Percentiles rank a stretch among this genome's conserved stretches.
phyloP scores from a whole-genome alignment of 352 stramenopile genomes.

The Aphanomyces invadans region DNA sequence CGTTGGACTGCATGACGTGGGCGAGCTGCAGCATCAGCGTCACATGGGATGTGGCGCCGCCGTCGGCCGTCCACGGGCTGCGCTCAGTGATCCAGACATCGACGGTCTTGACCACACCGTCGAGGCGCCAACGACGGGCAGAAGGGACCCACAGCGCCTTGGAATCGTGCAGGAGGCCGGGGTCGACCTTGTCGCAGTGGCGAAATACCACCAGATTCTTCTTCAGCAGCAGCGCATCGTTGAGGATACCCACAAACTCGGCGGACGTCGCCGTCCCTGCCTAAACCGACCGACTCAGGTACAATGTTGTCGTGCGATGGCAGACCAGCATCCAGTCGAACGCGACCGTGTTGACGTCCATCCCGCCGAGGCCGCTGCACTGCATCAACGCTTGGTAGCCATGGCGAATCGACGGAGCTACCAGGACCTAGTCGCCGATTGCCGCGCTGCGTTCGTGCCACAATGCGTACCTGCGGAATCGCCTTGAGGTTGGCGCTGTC shows the following conservation, averaged over 20 bases:
- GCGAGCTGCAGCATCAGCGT: conserved; percentile 43
- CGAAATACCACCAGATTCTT: conserved; percentile 52
- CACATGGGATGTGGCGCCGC: neutral
- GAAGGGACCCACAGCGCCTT: conserved; percentile 16
- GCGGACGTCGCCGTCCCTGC: conserved; percentile 1
- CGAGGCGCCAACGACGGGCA: neutral
- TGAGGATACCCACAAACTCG: conserved; percentile 42
- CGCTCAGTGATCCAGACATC: conserved; percentile 52
- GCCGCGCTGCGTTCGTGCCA: no score
- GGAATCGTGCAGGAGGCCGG: conserved; percentile 25
- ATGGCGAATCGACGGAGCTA: conserved; percentile 35
- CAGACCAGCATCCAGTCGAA: conserved; percentile 42
- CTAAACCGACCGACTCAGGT: neutral
- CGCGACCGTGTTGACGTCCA: conserved; percentile 70
- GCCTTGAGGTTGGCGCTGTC: conserved; percentile 29
- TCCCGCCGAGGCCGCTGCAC: conserved; percentile 53
- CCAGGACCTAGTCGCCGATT: no score
- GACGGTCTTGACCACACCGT: conserved; percentile 31
- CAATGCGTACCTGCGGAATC: conserved; percentile 14
- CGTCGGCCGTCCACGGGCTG: conserved; percentile 31
- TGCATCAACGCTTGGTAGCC: conserved; percentile 65
- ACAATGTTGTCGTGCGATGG: neutral
- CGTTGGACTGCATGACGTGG: conserved; percentile 38
- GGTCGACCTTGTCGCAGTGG: conserved; percentile 42
- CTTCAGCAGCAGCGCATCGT: conserved; percentile 44